Evolutionary conservation across 306 rosid genomes (phyloP).

Genomic region (Inga leiocalycina): DNA sequence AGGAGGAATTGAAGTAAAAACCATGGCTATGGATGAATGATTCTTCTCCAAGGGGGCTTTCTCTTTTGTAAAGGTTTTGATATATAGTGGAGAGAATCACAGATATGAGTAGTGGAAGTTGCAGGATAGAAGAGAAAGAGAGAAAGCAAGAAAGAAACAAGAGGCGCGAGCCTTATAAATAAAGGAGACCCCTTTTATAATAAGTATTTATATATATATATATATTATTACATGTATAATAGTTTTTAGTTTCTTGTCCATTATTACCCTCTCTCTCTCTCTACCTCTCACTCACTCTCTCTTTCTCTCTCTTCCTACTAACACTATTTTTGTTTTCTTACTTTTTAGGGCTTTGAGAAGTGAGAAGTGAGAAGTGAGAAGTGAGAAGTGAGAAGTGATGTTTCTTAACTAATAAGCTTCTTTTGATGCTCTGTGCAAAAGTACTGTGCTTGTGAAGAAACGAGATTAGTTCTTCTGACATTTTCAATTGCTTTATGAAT

Average conservation of each 20-base stretch:
- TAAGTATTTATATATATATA: constrained; percentile 45
- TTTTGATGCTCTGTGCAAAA: constrained; percentile 43
- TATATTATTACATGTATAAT: constrained; percentile 23
- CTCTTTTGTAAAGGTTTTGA: constrained; percentile 74
- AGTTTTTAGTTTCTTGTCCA: constrained; percentile 24
- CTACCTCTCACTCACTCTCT: neutral
- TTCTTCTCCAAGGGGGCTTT: constrained; percentile 51
- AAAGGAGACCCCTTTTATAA: constrained; percentile 53
- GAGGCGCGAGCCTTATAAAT: constrained; percentile 42
- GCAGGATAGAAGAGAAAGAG: constrained; percentile 25
- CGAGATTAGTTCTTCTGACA: constrained; percentile 7
- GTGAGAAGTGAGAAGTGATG: constrained; percentile 52
- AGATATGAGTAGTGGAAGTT: constrained; percentile 30
- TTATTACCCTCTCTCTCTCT: neutral
- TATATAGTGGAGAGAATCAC: constrained; percentile 51
- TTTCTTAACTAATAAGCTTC: constrained; percentile 84
- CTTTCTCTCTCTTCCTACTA: neutral
- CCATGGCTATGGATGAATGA: constrained; percentile 56
- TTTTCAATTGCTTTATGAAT: neutral
- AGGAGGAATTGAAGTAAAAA: constrained; percentile 85
- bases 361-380: constrained; percentile 51
- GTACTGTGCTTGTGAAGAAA: constrained; percentile 12
- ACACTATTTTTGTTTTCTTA: constrained; percentile 60
- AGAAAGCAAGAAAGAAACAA: constrained; percentile 42
- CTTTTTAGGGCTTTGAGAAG: constrained; percentile 74